Evolutionary conservation across 805 yeast genomes (phyloP), one percentile per base, ranked within the genome.

Genomic region (Cyberlindnera lachancei): DNA sequence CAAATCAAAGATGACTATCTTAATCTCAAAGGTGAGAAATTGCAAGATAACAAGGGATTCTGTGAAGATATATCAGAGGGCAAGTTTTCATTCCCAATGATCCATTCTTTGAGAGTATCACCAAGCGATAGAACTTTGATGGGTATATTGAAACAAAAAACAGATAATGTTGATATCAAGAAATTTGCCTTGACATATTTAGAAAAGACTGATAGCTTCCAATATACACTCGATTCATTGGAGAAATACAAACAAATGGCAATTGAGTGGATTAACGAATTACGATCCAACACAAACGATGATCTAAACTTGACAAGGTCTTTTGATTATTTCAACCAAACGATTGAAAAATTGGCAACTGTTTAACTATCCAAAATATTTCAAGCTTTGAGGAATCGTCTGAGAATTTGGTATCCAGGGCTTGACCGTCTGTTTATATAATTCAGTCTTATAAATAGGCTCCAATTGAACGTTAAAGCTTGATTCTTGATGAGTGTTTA

Each of bases 11-110:
- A 88, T 53, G 97, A 88, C 54, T 79, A 78, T 39, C 53, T 82
- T 42, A 88, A 88, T 48, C 56, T 88, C 33, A 66, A 67, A 17
- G 68, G 75, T 31, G 64, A 61, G 16, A 56, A 58, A 9, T 64
- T 74, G 36, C 58, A 60, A n/a, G 59, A 66, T 29, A 75, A 74
- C 50, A 82, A 84, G 66, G 95, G 94, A 3, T 70, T 70, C 41
- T 75, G 85, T 33, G 96, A 88, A 46, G 97, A 88, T 50, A 68
- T 88, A 19, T 74, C 86, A 0, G 96, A 88, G 53, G 96, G 96
- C 0, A 88, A 87, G 55, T 73, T 81, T 38, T 84, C 95, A 1
- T 81, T 84, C 41, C 96, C 96, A 0, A 75, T 88, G 3, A 69
- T 88, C 13, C 92, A 85, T 53, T 68, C 78, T 4, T 55, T 80